phyloP scores from a whole-genome alignment of 768 basidiomycete genomes.

The Russula compacta region DNA sequence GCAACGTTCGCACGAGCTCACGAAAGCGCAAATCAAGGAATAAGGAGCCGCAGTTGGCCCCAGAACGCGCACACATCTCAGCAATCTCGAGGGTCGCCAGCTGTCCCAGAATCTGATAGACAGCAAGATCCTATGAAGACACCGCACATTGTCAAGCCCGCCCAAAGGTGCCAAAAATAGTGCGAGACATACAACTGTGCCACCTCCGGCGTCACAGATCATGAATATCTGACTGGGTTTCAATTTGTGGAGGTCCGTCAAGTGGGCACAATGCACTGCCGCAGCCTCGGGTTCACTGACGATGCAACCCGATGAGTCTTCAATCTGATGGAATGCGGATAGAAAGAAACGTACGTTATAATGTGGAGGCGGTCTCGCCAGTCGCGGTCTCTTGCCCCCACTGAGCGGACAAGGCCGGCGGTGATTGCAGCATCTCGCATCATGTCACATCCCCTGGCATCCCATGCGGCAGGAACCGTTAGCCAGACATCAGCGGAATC shows the following conservation, averaged over 20 bases:
- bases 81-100: constrained; percentile 81
- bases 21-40: constrained; percentile 84
- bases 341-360: constrained; percentile 46
- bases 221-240: constrained; percentile 79
- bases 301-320: background rate
- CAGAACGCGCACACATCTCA: constrained; percentile 81
- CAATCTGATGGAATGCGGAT: constrained; percentile 1
- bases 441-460: constrained; percentile 72
- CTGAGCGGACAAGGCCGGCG: constrained; percentile 69
- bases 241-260: constrained; percentile 72
- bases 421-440: constrained; percentile 80
- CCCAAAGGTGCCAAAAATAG: background rate
- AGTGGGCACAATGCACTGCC: constrained; percentile 81
- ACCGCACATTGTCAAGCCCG: constrained; percentile 6
- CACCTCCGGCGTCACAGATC: constrained; percentile 71
- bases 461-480: constrained; percentile 88
- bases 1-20: constrained; percentile 66
- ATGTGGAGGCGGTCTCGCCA: constrained; percentile 81
- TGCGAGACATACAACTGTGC: constrained; percentile 14
- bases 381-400: constrained; percentile 55
- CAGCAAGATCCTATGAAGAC: constrained; percentile 33
- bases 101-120: constrained; percentile 65
- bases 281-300: constrained; percentile 68
- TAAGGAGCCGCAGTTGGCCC: constrained; percentile 79
- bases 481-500: constrained; percentile 80